Conservation (phyloP, 2,329 filamentous ascomycete species). For the Fusarium austroafricanum region DNA sequence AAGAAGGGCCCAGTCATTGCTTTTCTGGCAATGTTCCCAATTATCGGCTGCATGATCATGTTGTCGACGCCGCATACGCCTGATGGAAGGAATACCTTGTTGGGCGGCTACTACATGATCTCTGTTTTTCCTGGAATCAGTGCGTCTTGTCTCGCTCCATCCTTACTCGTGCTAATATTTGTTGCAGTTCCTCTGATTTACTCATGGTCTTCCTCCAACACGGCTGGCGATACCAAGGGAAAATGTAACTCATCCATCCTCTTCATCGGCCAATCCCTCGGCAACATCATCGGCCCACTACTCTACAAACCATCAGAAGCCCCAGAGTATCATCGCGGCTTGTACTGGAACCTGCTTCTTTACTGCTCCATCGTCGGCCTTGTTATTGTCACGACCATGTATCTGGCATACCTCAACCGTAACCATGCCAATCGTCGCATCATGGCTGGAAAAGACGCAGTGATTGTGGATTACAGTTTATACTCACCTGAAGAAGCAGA, state of each 20-base stretch:
- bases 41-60: constrained; percentile 61
- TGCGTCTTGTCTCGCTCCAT: rapidly evolving
- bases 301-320: constrained; percentile 48
- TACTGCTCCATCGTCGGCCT: constrained; percentile 68
- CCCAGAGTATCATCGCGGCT: constrained; percentile 56
- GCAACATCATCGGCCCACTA: constrained; percentile 69
- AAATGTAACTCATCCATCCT: constrained; percentile 71
- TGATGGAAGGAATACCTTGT: constrained; percentile 53
- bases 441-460: constrained; percentile 65
- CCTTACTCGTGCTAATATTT: rapidly evolving
- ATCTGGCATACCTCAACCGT: constrained; percentile 62
- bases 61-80: constrained; percentile 60
- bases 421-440: constrained; percentile 64
- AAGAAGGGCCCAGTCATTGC: constrained; percentile 69
- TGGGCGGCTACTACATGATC: constrained; percentile 70
- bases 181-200: constrained; percentile 63
- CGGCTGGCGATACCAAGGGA: constrained; percentile 74
- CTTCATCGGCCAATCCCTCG: constrained; percentile 70
- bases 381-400: neutral
- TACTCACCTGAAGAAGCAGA: constrained; percentile 48
- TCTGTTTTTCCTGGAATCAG: constrained; percentile 66
- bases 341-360: constrained; percentile 68
- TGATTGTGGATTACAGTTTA: constrained; percentile 60
- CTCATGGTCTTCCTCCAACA: constrained; percentile 68
- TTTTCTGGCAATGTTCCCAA: constrained; percentile 66